These are phyloP conservation scores for Brasenia schreberi DNA, from an alignment of 164 flowering plant genomes.

Conservation along the genomic window DNA sequence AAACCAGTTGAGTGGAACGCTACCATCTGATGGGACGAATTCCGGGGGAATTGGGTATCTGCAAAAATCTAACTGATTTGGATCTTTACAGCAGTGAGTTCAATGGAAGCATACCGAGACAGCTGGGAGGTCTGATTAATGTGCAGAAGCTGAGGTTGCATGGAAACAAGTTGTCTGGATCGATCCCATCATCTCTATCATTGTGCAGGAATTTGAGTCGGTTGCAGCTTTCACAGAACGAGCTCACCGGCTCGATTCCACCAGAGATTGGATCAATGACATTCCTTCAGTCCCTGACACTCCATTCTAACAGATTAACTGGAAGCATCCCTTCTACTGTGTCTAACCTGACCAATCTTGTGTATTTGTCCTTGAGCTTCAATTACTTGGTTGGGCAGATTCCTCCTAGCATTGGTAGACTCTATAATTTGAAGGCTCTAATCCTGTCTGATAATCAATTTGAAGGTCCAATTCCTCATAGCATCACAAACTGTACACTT, in stretches of 20 bases:
- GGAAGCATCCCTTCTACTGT: slow-evolving; percentile 46
- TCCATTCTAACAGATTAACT: slow-evolving; percentile 40
- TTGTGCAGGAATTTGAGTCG: slow-evolving; percentile 23
- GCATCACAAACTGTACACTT: slow-evolving; percentile 47
- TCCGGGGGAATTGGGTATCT: slow-evolving; percentile 46
- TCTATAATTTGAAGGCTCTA: slow-evolving; percentile 34
- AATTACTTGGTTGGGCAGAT: slow-evolving; percentile 43
- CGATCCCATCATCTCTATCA: slow-evolving; percentile 41
- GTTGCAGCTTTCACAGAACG: slow-evolving; percentile 44
- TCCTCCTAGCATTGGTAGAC: slow-evolving; percentile 39
- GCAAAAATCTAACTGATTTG: slow-evolving; percentile 31
- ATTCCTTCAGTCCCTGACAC: slow-evolving; percentile 31
- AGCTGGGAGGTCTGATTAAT: slow-evolving; percentile 32
- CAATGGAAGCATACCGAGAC: slow-evolving; percentile 45
- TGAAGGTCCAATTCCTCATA: slow-evolving; percentile 50
- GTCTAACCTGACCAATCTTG: slow-evolving; percentile 35
- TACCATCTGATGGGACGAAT: slow-evolving; percentile 39
- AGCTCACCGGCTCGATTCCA: slow-evolving; percentile 40
- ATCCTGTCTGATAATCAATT: slow-evolving; percentile 26
- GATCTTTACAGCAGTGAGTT: slow-evolving; percentile 32
- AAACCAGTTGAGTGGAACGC: slow-evolving; percentile 41
- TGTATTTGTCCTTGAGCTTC: slow-evolving; percentile 26
- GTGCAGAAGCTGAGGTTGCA: slow-evolving; percentile 27
- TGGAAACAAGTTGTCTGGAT: slow-evolving; percentile 32
- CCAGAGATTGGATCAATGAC: slow-evolving; percentile 35